A percentile compares a stretch with the other conserved stretches of the same genome.
Evolutionary conservation across 2,329 filamentous ascomycete species (phyloP).

Genomic region (Coleophoma cylindrospora): DNA sequence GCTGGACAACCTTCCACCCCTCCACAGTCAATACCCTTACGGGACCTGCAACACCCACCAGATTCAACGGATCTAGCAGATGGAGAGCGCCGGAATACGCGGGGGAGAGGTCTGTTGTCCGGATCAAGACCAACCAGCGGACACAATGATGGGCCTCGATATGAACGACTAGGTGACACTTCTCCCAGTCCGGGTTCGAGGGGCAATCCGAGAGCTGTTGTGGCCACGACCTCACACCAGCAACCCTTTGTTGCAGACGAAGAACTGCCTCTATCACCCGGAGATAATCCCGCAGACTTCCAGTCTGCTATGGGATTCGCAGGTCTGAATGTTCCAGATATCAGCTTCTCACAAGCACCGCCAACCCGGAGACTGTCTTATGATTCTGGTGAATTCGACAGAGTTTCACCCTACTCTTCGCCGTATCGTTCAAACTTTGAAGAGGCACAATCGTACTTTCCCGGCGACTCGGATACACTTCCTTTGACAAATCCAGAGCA

Average conservation of each 20-base stretch:
- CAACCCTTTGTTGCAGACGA: slow-evolving; percentile 11
- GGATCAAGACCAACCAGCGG: slow-evolving; percentile 21
- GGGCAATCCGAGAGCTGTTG: slow-evolving; percentile 3
- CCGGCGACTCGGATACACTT: slow-evolving; percentile 47
- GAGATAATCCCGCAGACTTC: slow-evolving; percentile 24
- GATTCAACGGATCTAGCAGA: slow-evolving; percentile 20
- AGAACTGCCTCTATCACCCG: slow-evolving; percentile 19
- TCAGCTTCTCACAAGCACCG: slow-evolving; percentile 22
- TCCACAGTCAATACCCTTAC: slow-evolving; percentile 66
- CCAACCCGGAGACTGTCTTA: slow-evolving; percentile 14
- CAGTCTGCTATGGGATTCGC: slow-evolving; percentile 27
- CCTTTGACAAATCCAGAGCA: slow-evolving; percentile 53
- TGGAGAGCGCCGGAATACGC: slow-evolving; percentile 18
- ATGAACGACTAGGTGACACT: slow-evolving; percentile 23
- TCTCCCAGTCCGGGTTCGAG: slow-evolving; percentile 21
- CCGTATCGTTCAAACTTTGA: slow-evolving; percentile 5
- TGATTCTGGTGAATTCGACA: slow-evolving; percentile 18
- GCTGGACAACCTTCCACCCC: slow-evolving; percentile 34
- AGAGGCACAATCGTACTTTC: slow-evolving; percentile 28
- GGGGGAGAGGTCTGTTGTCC: slow-evolving; percentile 25
- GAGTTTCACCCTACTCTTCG: slow-evolving; percentile 16
- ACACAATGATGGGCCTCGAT: slow-evolving; percentile 18
- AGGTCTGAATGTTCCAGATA: slow-evolving; percentile 26
- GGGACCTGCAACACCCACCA: slow-evolving; percentile 45
- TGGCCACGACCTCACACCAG: slow-evolving; percentile 7